Percentiles rank a stretch among this genome's conserved stretches.
Conservation (phyloP, 2,329 filamentous ascomycete genomes). For the Ophiostoma sp. region DNA sequence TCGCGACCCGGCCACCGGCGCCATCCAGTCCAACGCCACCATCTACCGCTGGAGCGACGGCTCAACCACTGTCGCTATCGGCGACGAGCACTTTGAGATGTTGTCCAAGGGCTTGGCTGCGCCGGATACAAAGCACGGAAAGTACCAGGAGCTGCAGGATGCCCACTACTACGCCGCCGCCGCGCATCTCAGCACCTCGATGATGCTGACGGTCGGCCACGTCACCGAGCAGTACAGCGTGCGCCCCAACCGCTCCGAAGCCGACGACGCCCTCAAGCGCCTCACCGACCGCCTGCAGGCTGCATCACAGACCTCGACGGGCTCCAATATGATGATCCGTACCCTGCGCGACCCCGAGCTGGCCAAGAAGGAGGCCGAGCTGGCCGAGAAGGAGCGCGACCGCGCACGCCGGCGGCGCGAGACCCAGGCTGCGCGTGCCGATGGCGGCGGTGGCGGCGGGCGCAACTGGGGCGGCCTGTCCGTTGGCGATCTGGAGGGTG, state of each 20-base stretch:
- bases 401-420: slow-evolving; percentile 62
- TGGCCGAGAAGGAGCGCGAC: slow-evolving; percentile 67
- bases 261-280: slow-evolving; percentile 65
- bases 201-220: slow-evolving; percentile 69
- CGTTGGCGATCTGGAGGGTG: slow-evolving; percentile 62
- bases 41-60: slow-evolving; percentile 76
- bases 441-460: slow-evolving; percentile 43
- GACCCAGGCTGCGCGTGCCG: slow-evolving; percentile 59
- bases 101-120: slow-evolving; percentile 65
- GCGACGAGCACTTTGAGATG: slow-evolving; percentile 70
- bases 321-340: slow-evolving; percentile 61
- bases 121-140: slow-evolving; percentile 34
- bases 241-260: slow-evolving; percentile 59
- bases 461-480: slow-evolving; percentile 49
- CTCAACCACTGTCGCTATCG: slow-evolving; percentile 68
- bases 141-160: slow-evolving; percentile 61
- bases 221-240: slow-evolving; percentile 68
- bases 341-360: slow-evolving; percentile 69
- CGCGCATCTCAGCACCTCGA: slow-evolving; percentile 60
- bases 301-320: slow-evolving; percentile 49
- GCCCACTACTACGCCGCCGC: slow-evolving; percentile 71
- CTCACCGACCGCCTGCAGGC: slow-evolving; percentile 63
- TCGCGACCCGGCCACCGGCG: slow-evolving; percentile 57
- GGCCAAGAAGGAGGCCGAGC: slow-evolving; percentile 66
- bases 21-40: slow-evolving; percentile 68